A percentile compares a stretch with the other conserved stretches of the same genome.
Evolutionary conservation across 805 yeast species (phyloP).

Genomic region (Candida suzukii): DNA sequence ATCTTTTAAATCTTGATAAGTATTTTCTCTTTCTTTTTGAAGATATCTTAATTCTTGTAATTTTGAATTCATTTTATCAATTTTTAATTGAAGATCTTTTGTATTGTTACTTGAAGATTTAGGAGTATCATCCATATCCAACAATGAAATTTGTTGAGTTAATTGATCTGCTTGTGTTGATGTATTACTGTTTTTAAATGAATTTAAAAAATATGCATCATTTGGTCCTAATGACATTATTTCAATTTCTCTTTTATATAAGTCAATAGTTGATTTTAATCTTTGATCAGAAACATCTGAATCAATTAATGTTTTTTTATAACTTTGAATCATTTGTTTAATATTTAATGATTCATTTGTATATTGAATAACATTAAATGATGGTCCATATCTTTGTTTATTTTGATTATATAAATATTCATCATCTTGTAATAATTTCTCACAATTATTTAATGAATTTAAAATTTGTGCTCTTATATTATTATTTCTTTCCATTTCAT

Average conservation of each 20-base stretch:
- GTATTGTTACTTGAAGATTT: constrained; percentile 1
- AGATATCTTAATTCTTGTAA: constrained; percentile 56
- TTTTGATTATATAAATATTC: constrained; percentile 20
- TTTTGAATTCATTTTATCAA: constrained; percentile 47
- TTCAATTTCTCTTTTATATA: constrained; percentile 33
- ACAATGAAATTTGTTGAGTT: constrained; percentile 32
- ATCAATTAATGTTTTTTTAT: constrained; percentile 53
- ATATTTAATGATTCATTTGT: constrained; percentile 8
- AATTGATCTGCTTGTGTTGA: constrained; percentile 3
- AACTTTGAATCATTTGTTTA: constrained; percentile 50
- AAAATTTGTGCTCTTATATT: constrained; percentile 30
- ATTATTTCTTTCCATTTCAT: no score
- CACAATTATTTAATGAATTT: constrained; percentile 28
- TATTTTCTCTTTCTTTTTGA: constrained; percentile 54
- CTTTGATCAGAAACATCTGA: constrained; percentile 55
- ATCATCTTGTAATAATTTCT: constrained; percentile 23
- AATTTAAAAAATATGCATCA: constrained; percentile 30
- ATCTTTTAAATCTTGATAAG: constrained; percentile 58
- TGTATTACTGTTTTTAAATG: constrained; percentile 12
- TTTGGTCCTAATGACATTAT: constrained; percentile 37
- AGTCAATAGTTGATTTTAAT: constrained; percentile 40
- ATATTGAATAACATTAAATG: constrained; percentile 26
- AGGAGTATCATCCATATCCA: constrained; percentile 59
- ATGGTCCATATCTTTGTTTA: constrained; percentile 27
- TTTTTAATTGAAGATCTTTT: constrained; percentile 24